phyloP scores from a whole-genome alignment of 75 land plant genomes.

The Picea glauca region DNA sequence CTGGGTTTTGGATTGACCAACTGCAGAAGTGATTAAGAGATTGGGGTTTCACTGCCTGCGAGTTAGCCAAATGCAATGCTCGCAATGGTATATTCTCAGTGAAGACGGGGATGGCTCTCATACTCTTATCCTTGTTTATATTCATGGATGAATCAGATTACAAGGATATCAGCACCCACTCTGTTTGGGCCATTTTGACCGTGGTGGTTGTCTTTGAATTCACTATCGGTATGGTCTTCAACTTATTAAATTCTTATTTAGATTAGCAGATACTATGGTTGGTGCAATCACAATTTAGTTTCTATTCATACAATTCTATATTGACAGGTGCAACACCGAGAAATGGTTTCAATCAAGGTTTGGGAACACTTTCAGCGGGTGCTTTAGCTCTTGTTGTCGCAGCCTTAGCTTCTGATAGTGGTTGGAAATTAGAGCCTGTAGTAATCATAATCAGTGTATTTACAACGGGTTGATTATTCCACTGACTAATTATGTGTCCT shows the following conservation, averaged over 20 bases:
- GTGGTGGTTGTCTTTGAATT: neutral
- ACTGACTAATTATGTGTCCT: neutral
- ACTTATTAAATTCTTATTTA: too few relatives aligned
- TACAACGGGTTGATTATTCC: slow-evolving; percentile 26
- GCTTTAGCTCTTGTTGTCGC: too few relatives aligned
- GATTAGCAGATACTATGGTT: too few relatives aligned
- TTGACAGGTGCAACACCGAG: slow-evolving; percentile 58
- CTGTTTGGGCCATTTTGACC: slow-evolving; percentile 5
- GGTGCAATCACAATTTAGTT: neutral
- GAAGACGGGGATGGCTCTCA: too few relatives aligned
- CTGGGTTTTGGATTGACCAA: too few relatives aligned
- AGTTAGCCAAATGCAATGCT: too few relatives aligned
- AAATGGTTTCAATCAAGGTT: slow-evolving; percentile 62
- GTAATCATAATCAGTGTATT: slow-evolving; percentile 45
- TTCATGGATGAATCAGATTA: too few relatives aligned
- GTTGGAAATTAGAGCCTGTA: slow-evolving; percentile 28
- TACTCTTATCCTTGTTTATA: too few relatives aligned
- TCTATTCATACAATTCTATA: neutral
- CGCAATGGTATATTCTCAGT: too few relatives aligned
- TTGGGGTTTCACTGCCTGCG: too few relatives aligned
- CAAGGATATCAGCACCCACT: neutral
- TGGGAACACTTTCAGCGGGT: too few relatives aligned
- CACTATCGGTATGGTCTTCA: neutral
- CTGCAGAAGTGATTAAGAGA: too few relatives aligned
- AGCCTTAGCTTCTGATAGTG: slow-evolving; percentile 5